A percentile compares a stretch with the other conserved stretches of the same genome.
phyloP scores from a whole-genome alignment of 495 filamentous ascomycete genomes.

The Aspergillus funiculosus region DNA sequence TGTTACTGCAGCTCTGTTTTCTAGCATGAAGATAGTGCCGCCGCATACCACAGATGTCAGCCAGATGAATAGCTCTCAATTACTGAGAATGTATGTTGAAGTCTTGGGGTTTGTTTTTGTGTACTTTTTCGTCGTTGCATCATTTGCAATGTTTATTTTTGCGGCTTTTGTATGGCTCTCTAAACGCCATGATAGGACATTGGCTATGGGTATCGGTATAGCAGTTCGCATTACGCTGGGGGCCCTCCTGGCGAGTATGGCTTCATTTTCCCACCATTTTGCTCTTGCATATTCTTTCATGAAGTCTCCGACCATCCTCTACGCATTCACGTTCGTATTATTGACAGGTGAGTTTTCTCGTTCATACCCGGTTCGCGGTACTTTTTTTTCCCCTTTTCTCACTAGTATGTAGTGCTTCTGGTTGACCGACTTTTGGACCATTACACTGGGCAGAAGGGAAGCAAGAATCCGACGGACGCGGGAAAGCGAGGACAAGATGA shows the following conservation, averaged over 20 bases:
- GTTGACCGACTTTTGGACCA: constrained; percentile 42
- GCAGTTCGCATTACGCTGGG: constrained; percentile 28
- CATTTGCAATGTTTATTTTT: constrained; percentile 34
- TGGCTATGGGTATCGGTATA: constrained; percentile 24
- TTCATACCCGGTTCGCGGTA: background rate
- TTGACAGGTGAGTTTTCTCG: constrained; percentile 27
- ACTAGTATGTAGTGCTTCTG: constrained; percentile 29
- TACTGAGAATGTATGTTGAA: constrained; percentile 37
- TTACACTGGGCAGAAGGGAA: constrained; percentile 19
- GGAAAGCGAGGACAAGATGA: constrained; percentile 20
- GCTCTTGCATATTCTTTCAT: constrained; percentile 36
- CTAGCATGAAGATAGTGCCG: constrained; percentile 38
- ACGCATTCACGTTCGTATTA: constrained; percentile 35
- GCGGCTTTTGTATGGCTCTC: constrained; percentile 28
- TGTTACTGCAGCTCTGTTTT: constrained; percentile 39
- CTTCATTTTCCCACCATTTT: constrained; percentile 31
- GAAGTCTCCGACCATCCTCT: constrained; percentile 40
- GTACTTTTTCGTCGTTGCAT: constrained; percentile 38
- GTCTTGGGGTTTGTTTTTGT: constrained; percentile 38
- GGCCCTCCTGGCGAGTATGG: constrained; percentile 25
- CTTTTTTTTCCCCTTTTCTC: constrained; percentile 11
- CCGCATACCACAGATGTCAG: constrained; percentile 26
- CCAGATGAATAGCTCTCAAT: constrained; percentile 27
- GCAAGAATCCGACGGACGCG: constrained; percentile 31
- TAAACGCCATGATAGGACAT: constrained; percentile 22